Percentiles rank a stretch among this genome's conserved stretches.
These are phyloP conservation scores for Colletotrichum lupini DNA, from an alignment of 2,329 filamentous ascomycete species.

Conservation along the genomic window DNA sequence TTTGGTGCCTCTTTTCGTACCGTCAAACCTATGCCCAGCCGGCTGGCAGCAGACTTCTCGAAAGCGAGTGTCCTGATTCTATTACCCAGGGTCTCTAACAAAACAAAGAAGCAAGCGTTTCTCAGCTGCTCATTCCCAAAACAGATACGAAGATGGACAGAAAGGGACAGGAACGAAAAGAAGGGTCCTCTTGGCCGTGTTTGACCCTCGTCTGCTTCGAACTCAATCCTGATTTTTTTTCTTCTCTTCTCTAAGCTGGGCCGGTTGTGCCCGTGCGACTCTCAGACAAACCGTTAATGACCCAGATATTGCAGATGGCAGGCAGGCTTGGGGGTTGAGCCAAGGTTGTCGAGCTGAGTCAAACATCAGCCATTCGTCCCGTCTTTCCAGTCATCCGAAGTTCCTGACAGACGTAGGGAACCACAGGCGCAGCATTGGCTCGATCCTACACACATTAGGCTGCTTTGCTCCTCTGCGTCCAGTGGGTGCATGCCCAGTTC, in stretches of 20 bases:
- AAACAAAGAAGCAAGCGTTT: constrained; percentile 22
- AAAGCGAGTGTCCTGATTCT: background rate
- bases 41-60: constrained; percentile 1
- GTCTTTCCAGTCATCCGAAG: constrained; percentile 23
- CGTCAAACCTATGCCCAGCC: constrained; percentile 15
- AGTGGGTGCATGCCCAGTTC: background rate
- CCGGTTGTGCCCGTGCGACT: background rate
- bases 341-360: constrained; percentile 9
- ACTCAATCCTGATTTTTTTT: constrained; percentile 6
- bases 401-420: constrained; percentile 4
- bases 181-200: constrained; percentile 24
- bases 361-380: constrained; percentile 11
- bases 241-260: background rate
- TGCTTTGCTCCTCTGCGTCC: constrained; percentile 4
- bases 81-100: constrained; percentile 4
- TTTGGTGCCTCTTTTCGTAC: constrained; percentile 2
- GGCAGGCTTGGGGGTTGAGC: background rate
- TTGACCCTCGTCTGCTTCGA: background rate
- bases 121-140: constrained; percentile 14
- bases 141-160: background rate
- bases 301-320: constrained; percentile 13
- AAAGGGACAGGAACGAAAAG: constrained; percentile 24
- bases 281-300: constrained; percentile 11
- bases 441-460: constrained; percentile 16
- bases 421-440: constrained; percentile 22